Conservation (phyloP, 2,329 filamentous ascomycete species). For the Pestalotiopsis fici region DNA sequence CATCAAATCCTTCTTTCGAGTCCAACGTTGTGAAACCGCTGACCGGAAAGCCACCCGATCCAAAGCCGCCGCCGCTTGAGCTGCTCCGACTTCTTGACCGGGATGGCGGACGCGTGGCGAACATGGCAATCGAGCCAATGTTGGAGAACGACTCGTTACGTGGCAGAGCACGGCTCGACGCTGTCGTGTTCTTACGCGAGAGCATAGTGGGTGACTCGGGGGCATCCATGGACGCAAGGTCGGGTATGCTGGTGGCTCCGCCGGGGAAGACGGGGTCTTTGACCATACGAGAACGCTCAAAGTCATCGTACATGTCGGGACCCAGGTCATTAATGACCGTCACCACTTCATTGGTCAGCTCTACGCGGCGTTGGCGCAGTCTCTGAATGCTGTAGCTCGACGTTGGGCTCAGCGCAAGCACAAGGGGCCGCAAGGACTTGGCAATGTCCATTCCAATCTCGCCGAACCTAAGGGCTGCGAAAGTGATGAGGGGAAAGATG, state of each 20-base stretch:
- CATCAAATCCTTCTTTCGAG: conserved; percentile 72
- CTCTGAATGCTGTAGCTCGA: conserved; percentile 83
- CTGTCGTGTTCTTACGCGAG: conserved; percentile 51
- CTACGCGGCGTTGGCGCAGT: conserved; percentile 70
- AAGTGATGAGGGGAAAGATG: conserved; percentile 85
- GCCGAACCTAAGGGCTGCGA: conserved; percentile 89
- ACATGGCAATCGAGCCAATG: conserved; percentile 83
- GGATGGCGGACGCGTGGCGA: conserved; percentile 84
- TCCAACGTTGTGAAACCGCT: conserved; percentile 70
- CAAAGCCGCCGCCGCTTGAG: conserved; percentile 64
- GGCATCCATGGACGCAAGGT: conserved; percentile 30
- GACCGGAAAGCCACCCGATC: conserved; percentile 63
- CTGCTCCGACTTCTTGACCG: conserved; percentile 74
- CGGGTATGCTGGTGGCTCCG: conserved; percentile 23
- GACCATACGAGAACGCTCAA: conserved; percentile 74
- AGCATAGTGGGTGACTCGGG: conserved; percentile 28
- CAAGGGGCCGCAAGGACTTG: conserved; percentile 87
- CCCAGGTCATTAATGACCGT: conserved; percentile 93
- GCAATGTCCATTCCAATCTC: conserved; percentile 99
- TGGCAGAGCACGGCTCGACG: conserved; percentile 60
- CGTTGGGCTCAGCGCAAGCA: conserved; percentile 81
- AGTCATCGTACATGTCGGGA: conserved; percentile 96
- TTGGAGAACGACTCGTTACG: conserved; percentile 94
- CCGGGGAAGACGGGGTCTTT: conserved; percentile 47
- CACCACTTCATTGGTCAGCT: conserved; percentile 81